Evolutionary conservation across 2,329 filamentous ascomycete species (phyloP), one percentile per base, ranked within the genome.

Genomic region (Curvularia spicifera): DNA sequence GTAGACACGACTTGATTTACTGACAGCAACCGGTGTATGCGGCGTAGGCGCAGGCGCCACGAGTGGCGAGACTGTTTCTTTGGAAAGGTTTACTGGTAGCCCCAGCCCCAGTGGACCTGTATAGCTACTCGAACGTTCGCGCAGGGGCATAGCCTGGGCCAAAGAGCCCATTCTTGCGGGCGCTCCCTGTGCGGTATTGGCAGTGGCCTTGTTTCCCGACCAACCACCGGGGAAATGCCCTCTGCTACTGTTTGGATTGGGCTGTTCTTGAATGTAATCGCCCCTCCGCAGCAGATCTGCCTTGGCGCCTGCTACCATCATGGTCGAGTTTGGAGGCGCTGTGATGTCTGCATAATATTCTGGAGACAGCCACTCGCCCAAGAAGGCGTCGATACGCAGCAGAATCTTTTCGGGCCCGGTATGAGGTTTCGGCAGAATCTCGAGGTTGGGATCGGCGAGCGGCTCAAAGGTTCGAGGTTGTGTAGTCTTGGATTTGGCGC

Each of bases 311-410:
- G 91, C 90, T 2, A 98, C 83, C 91, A 99, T 96, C 78, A 95
- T 85, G 4, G 89, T 86, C 3, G 92, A 94, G 43, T 87, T 87
- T 0, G 95, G 95, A 10, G 95, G 95, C 3, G 93, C 91, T 0
- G 91, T 94, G 64, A 97, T 97, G 51, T 90, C 85, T 62, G 97
- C 93, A 71, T 94, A 99, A 76, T 99, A 99, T 71, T 93, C 89
- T 1, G 93, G 91, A 1, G 90, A 91, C 29, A 98, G 83, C 95
- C 95, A 99, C 81, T 99, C 95, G 48, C 95, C 94, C 0, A 99
- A 83, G 72, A 96, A 97, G 0, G 93, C 90, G 77, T 99, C 95
- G 5, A 99, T 84, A 0, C 95, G 89, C 47, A 99, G 79, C 9
- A 74, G 53, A 12, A 73, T 71, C 60, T 71, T 72, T 26, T 76